phyloP scores from a whole-genome alignment of 2,329 filamentous ascomycete species.

The Leptoxyphium fumago region DNA sequence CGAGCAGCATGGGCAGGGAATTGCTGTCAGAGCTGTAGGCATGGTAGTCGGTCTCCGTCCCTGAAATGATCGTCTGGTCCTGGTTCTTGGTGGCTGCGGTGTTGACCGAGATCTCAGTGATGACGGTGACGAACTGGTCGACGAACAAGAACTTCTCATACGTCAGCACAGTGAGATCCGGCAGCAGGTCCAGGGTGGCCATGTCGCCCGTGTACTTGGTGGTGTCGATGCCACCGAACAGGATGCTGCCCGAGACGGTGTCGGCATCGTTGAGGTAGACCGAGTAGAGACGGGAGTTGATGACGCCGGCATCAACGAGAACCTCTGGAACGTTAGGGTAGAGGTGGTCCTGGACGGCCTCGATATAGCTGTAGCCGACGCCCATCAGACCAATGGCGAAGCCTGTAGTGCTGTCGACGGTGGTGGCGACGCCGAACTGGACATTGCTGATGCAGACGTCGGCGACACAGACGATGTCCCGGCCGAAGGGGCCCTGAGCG shows the following conservation, averaged over 20 bases:
- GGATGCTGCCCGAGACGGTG: constrained; percentile 15
- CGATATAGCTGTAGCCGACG: constrained; percentile 15
- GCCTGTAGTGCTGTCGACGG: constrained; percentile 14
- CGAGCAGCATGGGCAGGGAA: constrained; percentile 15
- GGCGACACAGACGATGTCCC: constrained; percentile 16
- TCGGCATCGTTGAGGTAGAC: constrained; percentile 18
- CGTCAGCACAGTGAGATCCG: constrained; percentile 1
- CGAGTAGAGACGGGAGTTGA: constrained; percentile 18
- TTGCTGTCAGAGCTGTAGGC: constrained; percentile 8
- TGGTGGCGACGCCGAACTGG: constrained; percentile 17
- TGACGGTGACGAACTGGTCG: constrained; percentile 15
- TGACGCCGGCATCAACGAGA: constrained; percentile 15
- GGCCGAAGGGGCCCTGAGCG: constrained; percentile 13
- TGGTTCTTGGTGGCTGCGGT: constrained; percentile 4
- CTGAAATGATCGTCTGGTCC: constrained; percentile 9
- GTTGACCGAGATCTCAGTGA: constrained; percentile 13
- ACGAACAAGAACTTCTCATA: constrained; percentile 4
- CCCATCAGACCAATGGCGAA: constrained; percentile 19
- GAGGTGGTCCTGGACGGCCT: constrained; percentile 8
- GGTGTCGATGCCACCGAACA: constrained; percentile 22
- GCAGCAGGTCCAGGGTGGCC: constrained; percentile 17
- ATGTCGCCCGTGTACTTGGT: constrained; percentile 17
- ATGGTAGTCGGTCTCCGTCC: constrained; percentile 6
- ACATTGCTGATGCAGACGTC: constrained; percentile 14
- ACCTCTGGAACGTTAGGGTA: constrained; percentile 22